Evolutionary conservation across 2,329 filamentous ascomycete genomes (phyloP).

Genomic region (Drechslera avenae): DNA sequence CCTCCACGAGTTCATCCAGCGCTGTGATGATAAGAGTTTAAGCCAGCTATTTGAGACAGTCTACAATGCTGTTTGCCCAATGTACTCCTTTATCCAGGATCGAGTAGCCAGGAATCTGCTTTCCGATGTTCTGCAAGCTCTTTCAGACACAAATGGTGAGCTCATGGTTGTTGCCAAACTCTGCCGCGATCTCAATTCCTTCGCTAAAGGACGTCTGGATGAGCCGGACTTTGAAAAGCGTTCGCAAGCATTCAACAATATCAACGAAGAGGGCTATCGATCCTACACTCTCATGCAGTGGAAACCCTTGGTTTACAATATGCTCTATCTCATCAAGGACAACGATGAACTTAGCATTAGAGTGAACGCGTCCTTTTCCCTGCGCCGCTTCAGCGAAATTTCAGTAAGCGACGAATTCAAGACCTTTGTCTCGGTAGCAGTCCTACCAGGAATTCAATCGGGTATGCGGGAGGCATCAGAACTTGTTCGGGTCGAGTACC

Average conservation of each 20-base stretch:
- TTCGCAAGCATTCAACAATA: conserved; percentile 73
- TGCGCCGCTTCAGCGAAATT: conserved; percentile 76
- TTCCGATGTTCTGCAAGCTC: conserved; percentile 72
- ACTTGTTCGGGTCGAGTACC: conserved; percentile 79
- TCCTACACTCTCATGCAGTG: conserved; percentile 75
- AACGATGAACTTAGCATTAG: conserved; percentile 89
- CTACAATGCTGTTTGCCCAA: conserved; percentile 74
- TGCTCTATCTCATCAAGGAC: conserved; percentile 83
- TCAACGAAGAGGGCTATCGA: conserved; percentile 67
- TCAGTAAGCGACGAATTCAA: conserved; percentile 58
- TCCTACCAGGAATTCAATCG: conserved; percentile 77
- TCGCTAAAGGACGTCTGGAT: conserved; percentile 72
- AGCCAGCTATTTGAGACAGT: conserved; percentile 65
- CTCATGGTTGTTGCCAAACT: conserved; percentile 69
- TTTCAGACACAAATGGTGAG: conserved; percentile 67
- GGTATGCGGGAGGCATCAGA: conserved; percentile 81
- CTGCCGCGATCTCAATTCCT: conserved; percentile 82
- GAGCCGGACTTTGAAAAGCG: conserved; percentile 88
- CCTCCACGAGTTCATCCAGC: conserved; percentile 77
- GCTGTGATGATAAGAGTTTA: conserved; percentile 64
- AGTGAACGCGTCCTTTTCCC: conserved; percentile 77
- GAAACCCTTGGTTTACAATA: conserved; percentile 85
- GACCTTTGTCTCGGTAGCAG: conserved; percentile 63
- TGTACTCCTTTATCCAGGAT: conserved; percentile 92
- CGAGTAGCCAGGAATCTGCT: conserved; percentile 74